Base-by-base conservation (phyloP, 352 stramenopile genomes). In the Globisporangium alternatum region DNA sequence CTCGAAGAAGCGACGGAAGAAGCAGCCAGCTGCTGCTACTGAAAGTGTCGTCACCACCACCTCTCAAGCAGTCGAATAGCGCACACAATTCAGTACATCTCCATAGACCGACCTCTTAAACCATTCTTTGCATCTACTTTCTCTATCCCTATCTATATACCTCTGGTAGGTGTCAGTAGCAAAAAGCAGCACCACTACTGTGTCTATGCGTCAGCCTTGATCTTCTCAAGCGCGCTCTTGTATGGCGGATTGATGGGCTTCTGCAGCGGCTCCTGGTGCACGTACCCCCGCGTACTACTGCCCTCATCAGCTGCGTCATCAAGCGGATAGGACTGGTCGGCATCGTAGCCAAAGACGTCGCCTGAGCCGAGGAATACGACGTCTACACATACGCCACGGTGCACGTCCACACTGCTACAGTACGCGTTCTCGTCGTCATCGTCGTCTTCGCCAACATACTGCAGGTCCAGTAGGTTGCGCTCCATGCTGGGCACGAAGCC, bases 161-260 rank as follows among this genome's bases (percentile, higher is more conserved):
- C 45, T 31, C 8, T 30, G 8, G 3, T 12, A 22, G 15, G 39
- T 7, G 6, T 15, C 19, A 54, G 25, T 25, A 54, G 47, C 47
- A 41, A 53, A 35, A 28, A 28, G 25, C 25, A 28, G 25, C 48
- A 28, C 5, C 44, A 51, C 8, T 3, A 31, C 6, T 31, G n/a
- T 30, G 3, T 51, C 43, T 62, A 56, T 64, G 30, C 41, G 7
- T 74, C 47, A 12, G n/a, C 35, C 21, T 59, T 78, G 55, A 70
- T 75, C 53, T 90, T 91, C 63, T 87, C 78, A 17, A 93, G 67
- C 2, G 86, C 86, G 51, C 80, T 80, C 2, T 84, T 84, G 59
- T 93, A 96, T n/a, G 87, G 87, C 30, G 87, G 87, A 25, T 96
- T 96, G 65, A 96, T 94, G 2, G 87, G 87, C 60, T 89, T 90